Base-by-base conservation (phyloP, 2,329 filamentous ascomycete genomes). In the Graphium sp. region DNA sequence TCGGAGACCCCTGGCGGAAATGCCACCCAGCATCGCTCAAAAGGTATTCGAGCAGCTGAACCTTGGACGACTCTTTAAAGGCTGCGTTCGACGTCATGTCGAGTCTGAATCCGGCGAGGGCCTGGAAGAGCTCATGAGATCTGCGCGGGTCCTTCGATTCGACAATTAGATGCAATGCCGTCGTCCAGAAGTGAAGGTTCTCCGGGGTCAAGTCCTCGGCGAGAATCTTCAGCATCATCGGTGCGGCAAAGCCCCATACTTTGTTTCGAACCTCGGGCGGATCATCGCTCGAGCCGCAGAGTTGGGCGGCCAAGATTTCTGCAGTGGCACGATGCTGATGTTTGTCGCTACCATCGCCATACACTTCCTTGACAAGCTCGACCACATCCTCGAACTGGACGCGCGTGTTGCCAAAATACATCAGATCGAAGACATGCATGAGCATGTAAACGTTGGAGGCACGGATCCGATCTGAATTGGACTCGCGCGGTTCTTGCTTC, bases 41-140 rank as follows among this genome's bases (percentile, higher is more conserved):
- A 36, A 81, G 69, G 39, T 92, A 83, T 40, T 94, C 83, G 12
- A 98, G 61, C 18, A 98, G 59, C 38, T 89, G 77, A 11, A 98
- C 82, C 56, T 95, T 94, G 17, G 87, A 91, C 31, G 87, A 93
- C 49, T 98, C 91, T 49, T 98, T 98, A 65, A 98, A 98, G 0
- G 89, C 89, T 4, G 91, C 89, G 46, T 95, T 94, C 0, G 87
- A 94, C 5, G 71, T 62, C 76, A 95, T 87, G 47, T 98, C 89
- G 7, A 98, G 62, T 18, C 83, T 70, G 66, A 95, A 95, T 30
- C 74, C 71, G 26, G 78, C 70, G 13, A 98, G 61, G 50, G 73
- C 77, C 37, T 89, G 77, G 20, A 93, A 69, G 36, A 98, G 65
- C 38, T 92, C 87, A 60, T 79, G 84, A 4, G 74, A 74, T 36